A percentile compares a stretch with the other conserved stretches of the same genome.
Conservation (phyloP, 768 basidiomycete genomes). For the Lentinula detonsa region DNA sequence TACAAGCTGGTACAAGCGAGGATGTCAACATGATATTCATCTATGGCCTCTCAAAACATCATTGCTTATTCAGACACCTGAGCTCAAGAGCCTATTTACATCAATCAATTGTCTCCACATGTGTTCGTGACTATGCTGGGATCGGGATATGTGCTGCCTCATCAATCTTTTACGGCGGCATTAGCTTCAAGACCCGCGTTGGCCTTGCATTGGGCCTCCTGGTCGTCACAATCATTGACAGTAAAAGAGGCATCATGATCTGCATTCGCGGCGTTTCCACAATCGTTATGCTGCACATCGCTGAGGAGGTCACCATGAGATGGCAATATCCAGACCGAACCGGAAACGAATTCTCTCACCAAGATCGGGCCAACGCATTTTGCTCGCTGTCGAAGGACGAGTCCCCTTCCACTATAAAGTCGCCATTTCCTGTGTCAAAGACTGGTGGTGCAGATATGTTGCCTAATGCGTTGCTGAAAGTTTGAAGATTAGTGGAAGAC, state of each 20-base stretch:
- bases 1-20: no score
- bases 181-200: conserved; percentile 6
- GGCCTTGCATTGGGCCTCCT: conserved; percentile 36
- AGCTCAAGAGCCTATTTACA: no score
- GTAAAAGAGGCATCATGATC: conserved; percentile 42
- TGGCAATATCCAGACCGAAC: background rate
- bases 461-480: background rate
- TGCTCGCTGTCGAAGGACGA: conserved; percentile 35
- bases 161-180: no score
- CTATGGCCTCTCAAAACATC: no score
- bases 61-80: no score
- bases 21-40: no score
- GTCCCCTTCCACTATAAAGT: conserved; percentile 34
- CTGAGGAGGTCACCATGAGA: conserved; percentile 14
- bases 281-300: conserved; percentile 55
- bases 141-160: no score
- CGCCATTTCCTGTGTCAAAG: background rate
- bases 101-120: no score
- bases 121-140: no score
- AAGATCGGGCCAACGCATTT: conserved; percentile 44
- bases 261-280: conserved; percentile 50
- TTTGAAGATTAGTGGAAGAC: background rate
- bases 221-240: conserved; percentile 38
- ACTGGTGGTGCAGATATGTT: conserved; percentile 1
- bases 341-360: conserved; percentile 17